Evolutionary conservation across 345 rosid species (phyloP), one percentile per base, ranked within the genome.

Genomic region (Moricandia moricandioides): DNA sequence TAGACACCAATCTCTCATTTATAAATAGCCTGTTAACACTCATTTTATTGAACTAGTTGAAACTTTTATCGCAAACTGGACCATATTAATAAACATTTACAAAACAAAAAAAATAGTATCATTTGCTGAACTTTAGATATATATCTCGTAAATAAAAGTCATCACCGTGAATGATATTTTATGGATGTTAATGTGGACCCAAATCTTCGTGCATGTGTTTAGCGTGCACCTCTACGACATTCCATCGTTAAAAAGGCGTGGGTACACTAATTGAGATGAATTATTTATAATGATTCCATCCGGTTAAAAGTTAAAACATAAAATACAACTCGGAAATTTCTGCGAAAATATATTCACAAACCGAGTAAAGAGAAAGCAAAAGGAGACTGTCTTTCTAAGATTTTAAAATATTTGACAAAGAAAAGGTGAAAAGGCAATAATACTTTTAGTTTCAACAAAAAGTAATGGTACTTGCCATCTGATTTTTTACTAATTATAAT

Each of bases 161-260:
- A 9, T 55, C 3, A 55, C 21, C 59, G 59, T 55, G 31, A 55
- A 54, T 9, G 12, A 54, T 54, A 21, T 21, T 26, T 56, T 1
- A 26, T 56, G 14, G 33, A 56, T 24, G 61, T 26, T 56, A 55
- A 0, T 24, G 61, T 56, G 6, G 61, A 56, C 61, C 61, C 61
- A 56, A 47, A 24, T 55, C 31, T 24, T 1, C 33, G 4, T 56
- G 33, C 61, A 56, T 24, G 61, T 56, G 61, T 56, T 56, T 56
- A 56, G 61, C 61, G 61, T 56, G 61, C 61, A 24, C 30, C 60
- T 24, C 7, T 55, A 55, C 60, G 60, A 55, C 61, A 49, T 17
- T 17, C 57, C 57, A 17, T 52, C 57, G 57, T 52, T 52, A 52
- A 52, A 49, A 52, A 52, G 11, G 57, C 10, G 24, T 49, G 24